Conservation (phyloP, 2,329 filamentous ascomycete genomes). For the Didymella arachidicola region DNA sequence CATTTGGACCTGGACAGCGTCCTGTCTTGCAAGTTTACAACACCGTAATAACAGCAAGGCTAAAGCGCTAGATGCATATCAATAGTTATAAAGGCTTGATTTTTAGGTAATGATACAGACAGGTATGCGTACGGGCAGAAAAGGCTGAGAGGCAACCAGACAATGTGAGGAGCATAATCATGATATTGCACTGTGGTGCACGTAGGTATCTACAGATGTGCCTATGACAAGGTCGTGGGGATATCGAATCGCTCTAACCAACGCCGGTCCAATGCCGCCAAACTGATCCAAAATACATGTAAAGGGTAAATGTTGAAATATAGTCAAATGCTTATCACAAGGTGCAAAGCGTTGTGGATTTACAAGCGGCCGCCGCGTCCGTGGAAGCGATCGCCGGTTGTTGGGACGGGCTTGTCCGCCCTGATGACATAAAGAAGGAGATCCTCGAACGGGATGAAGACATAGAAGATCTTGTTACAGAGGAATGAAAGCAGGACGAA, state of each 20-base stretch:
- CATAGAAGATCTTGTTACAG: constrained; percentile 60
- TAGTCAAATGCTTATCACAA: constrained; percentile 1
- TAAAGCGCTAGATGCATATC: no score
- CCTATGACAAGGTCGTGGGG: constrained; percentile 9
- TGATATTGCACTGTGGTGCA: constrained; percentile 8
- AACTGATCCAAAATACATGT: constrained; percentile 6
- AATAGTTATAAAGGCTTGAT: no score
- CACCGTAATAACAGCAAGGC: no score
- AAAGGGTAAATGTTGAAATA: constrained; percentile 4
- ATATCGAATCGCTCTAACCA: constrained; percentile 16
- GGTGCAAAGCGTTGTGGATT: neutral
- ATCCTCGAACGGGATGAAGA: constrained; percentile 62
- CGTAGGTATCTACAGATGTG: constrained; percentile 9
- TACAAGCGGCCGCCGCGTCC: constrained; percentile 46
- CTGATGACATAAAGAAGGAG: constrained; percentile 58
- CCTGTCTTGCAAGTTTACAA: no score
- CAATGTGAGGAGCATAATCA: neutral
- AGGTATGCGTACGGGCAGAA: neutral
- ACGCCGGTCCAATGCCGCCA: constrained; percentile 20
- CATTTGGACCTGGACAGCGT: no score
- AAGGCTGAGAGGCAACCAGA: neutral
- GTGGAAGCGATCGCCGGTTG: constrained; percentile 58
- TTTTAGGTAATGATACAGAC: no score
- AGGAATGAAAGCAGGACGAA: constrained; percentile 59
- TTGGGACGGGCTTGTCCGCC: constrained; percentile 63